phyloP scores from a whole-genome alignment of 1,284 basidiomycete genomes.

The Ceratobasidium sp. region DNA sequence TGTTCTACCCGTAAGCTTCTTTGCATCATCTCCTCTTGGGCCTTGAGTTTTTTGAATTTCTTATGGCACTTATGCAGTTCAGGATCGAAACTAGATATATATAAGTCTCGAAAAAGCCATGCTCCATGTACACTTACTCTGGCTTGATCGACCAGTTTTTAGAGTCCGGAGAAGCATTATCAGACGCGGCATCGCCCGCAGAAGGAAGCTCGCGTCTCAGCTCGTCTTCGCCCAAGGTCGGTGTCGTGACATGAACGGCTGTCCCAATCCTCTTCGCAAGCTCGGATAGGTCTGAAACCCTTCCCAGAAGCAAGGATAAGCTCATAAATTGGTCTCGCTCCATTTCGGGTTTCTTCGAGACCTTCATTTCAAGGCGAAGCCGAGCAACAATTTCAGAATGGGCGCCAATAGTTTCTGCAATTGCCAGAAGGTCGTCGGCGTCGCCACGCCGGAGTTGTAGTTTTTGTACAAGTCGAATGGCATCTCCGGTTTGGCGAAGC shows the following conservation, averaged over 20 bases:
- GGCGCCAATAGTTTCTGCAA: slow-evolving; percentile 68
- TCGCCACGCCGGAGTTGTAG: slow-evolving; percentile 79
- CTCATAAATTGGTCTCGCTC: slow-evolving; percentile 63
- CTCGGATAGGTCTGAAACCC: slow-evolving; percentile 65
- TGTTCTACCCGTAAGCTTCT: slow-evolving; percentile 64
- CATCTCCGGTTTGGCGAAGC: slow-evolving; percentile 74
- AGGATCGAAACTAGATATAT: slow-evolving; percentile 70
- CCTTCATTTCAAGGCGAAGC: slow-evolving; percentile 59
- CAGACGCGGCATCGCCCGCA: slow-evolving; percentile 43
- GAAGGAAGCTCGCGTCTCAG: slow-evolving; percentile 49
- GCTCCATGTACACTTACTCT: slow-evolving; percentile 61
- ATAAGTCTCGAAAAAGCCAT: neutral
- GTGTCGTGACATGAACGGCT: slow-evolving; percentile 61
- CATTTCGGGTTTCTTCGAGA: slow-evolving; percentile 18
- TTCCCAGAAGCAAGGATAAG: slow-evolving; percentile 66
- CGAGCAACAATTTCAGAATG: slow-evolving; percentile 68
- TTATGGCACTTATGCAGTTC: slow-evolving; percentile 67
- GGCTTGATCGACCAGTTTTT: slow-evolving; percentile 73
- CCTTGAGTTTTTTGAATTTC: slow-evolving; percentile 61
- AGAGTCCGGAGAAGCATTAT: slow-evolving; percentile 26
- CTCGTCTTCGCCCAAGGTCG: slow-evolving; percentile 50
- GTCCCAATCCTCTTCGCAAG: slow-evolving; percentile 70
- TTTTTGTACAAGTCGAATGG: slow-evolving; percentile 80
- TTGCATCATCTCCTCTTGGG: slow-evolving; percentile 66
- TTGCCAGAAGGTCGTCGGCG: slow-evolving; percentile 70